Evolutionary conservation across 441 rosid species (phyloP).

Genomic region (Eruca vesicaria): DNA sequence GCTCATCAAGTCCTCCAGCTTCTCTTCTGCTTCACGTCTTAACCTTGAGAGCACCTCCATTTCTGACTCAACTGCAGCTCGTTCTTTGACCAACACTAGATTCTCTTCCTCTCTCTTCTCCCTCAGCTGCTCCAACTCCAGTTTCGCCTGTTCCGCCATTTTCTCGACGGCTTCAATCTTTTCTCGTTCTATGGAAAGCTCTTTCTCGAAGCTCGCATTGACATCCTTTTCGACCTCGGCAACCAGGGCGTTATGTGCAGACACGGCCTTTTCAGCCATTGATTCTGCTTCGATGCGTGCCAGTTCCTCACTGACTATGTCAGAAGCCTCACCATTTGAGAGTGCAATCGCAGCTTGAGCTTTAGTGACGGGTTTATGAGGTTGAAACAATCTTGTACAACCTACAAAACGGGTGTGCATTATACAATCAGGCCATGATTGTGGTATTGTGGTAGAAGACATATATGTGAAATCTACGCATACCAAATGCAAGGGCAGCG

Average conservation of each 20-base stretch:
- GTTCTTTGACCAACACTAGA: conserved; percentile 66
- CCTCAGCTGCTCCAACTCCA: conserved; percentile 71
- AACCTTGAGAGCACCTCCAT: conserved; percentile 84
- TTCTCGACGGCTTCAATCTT: conserved; percentile 77
- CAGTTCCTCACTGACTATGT: conserved; percentile 78
- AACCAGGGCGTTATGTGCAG: conserved; percentile 83
- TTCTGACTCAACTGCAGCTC: conserved; percentile 82
- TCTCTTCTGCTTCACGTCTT: conserved; percentile 78
- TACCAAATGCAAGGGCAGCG: conserved; percentile 94
- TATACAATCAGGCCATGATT: conserved; percentile 10
- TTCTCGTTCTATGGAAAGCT: conserved; percentile 76
- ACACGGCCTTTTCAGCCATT: conserved; percentile 93
- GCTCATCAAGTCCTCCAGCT: conserved; percentile 70
- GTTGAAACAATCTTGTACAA: conserved; percentile 93
- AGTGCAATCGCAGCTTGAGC: conserved; percentile 97
- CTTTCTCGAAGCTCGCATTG: conserved; percentile 79
- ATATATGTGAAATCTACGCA: conserved; percentile 25
- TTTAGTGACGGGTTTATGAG: conserved; percentile 92
- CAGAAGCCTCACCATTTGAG: conserved; percentile 89
- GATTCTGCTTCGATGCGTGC: conserved; percentile 97
- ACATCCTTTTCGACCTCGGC: conserved; percentile 88
- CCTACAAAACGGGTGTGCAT: conserved; percentile 43
- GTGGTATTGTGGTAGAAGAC: conserved; percentile 31
- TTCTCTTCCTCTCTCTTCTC: conserved; percentile 79
- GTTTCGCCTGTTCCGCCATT: conserved; percentile 85